These are phyloP conservation scores for Gelatoporia subvermispora DNA, from an alignment of 768 basidiomycete genomes.

Conservation along the genomic window DNA sequence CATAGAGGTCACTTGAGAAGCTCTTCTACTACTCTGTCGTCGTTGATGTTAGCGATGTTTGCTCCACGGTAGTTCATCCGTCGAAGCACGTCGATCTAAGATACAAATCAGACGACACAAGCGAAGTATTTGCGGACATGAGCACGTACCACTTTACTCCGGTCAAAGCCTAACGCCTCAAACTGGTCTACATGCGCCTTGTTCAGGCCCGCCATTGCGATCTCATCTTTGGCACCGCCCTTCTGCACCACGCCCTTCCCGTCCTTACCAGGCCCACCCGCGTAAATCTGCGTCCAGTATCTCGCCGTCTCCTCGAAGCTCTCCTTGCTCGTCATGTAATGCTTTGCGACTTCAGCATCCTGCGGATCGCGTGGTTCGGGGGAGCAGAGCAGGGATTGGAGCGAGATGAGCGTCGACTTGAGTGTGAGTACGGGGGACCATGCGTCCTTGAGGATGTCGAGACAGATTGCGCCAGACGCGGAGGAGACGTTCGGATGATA, in stretches of 20 bases:
- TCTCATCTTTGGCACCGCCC: constrained; percentile 31
- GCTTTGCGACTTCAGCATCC: constrained; percentile 97
- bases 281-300: constrained; percentile 93
- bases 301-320: constrained; percentile 90
- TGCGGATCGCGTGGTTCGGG: constrained; percentile 97
- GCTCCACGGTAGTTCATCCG: constrained; percentile 83
- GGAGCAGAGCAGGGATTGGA: constrained; percentile 88
- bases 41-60: constrained; percentile 74
- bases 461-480: constrained; percentile 90
- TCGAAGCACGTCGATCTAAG: constrained; percentile 81
- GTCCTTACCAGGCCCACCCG: constrained; percentile 61
- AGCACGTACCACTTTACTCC: constrained; percentile 76
- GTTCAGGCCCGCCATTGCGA: constrained; percentile 77
- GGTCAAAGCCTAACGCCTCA: constrained; percentile 75
- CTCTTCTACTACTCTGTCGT: constrained; percentile 84
- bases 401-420: constrained; percentile 91
- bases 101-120: not conserved
- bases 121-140: not conserved
- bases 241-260: constrained; percentile 24
- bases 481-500: constrained; percentile 97
- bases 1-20: constrained; percentile 54
- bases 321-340: constrained; percentile 82
- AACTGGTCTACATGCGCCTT: constrained; percentile 82
- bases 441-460: constrained; percentile 86
- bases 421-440: constrained; percentile 95